Percentiles rank a stretch among this genome's conserved stretches.
phyloP scores from a whole-genome alignment of 495 filamentous ascomycete genomes.

The Hypoxylon fuscum region DNA sequence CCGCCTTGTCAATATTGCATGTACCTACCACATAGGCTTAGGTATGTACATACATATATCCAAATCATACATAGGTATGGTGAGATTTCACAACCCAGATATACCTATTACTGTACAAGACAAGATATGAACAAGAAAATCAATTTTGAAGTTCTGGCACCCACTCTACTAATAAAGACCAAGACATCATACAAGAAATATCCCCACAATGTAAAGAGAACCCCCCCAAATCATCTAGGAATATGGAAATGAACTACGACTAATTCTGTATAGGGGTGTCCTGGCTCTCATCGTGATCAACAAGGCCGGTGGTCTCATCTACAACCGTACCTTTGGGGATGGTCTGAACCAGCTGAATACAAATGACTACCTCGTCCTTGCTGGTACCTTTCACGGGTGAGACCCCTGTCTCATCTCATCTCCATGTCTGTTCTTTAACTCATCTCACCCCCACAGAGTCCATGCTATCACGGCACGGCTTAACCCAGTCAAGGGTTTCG shows the following conservation, averaged over 20 bases:
- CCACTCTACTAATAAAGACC: not conserved
- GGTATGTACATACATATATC: not conserved
- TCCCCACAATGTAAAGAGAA: slow-evolving; percentile 23
- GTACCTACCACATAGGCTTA: not conserved
- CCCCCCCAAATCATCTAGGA: not conserved
- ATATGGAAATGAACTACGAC: slow-evolving; percentile 2
- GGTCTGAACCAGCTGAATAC: slow-evolving; percentile 84
- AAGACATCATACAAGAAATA: not conserved
- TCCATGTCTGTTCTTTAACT: slow-evolving; percentile 8
- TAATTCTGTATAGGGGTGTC: slow-evolving; percentile 73
- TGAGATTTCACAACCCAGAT: not conserved
- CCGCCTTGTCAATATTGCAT: not conserved
- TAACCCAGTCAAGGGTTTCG: slow-evolving; percentile 60
- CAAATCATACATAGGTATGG: too few species aligned
- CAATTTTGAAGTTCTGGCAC: not conserved
- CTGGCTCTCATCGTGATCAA: slow-evolving; percentile 96
- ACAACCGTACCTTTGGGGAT: slow-evolving; percentile 89
- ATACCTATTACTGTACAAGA: not conserved
- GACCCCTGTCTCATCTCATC: slow-evolving; percentile 18
- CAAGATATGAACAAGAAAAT: slow-evolving; percentile 16
- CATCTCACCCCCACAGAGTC: slow-evolving; percentile 60
- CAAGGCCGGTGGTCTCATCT: slow-evolving; percentile 96
- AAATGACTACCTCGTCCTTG: slow-evolving; percentile 97
- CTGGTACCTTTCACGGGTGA: slow-evolving; percentile 95
- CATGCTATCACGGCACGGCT: slow-evolving; percentile 91